phyloP scores from a whole-genome alignment of 177 flowering plant genomes.

The Vitis hybrid region DNA sequence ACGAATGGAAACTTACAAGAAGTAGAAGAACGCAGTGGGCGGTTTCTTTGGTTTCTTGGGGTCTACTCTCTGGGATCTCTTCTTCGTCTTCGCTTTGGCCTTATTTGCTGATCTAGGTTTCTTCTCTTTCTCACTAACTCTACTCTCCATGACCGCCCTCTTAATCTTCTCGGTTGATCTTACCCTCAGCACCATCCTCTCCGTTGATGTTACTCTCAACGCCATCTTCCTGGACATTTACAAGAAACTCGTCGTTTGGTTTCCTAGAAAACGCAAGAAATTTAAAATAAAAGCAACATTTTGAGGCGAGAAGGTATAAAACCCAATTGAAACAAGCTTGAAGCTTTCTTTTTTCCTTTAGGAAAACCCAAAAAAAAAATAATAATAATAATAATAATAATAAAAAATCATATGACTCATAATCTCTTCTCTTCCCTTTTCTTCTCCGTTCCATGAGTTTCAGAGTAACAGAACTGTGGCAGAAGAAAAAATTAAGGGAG shows the following conservation, averaged over 20 bases:
- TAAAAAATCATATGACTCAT: too few relatives aligned
- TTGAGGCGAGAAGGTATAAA: neutral
- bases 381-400: too few relatives aligned
- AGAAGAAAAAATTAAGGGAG: too few relatives aligned
- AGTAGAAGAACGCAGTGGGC: conserved; percentile 87
- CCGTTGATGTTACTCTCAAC: conserved; percentile 28
- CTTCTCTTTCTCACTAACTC: conserved; percentile 20
- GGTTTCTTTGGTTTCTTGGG: conserved; percentile 80
- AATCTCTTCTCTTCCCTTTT: too few relatives aligned
- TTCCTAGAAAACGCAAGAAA: conserved; percentile 6
- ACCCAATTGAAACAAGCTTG: too few relatives aligned
- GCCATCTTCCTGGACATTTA: conserved; percentile 28
- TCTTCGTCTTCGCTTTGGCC: conserved; percentile 37
- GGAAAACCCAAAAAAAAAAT: too few relatives aligned
- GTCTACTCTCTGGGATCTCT: conserved; percentile 36
- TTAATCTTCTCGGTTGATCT: conserved; percentile 29
- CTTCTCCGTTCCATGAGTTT: too few relatives aligned
- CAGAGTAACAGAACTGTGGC: too few relatives aligned
- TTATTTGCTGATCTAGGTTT: conserved; percentile 22
- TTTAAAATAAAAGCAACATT: conserved; percentile 5
- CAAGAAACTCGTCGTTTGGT: neutral
- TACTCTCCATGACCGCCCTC: conserved; percentile 23
- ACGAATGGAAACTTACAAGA: conserved; percentile 41
- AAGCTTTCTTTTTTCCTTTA: too few relatives aligned
- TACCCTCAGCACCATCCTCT: conserved; percentile 29